phyloP scores from a whole-genome alignment of 192 early-diverging fungal genomes.

The Phycomyces nitens region DNA sequence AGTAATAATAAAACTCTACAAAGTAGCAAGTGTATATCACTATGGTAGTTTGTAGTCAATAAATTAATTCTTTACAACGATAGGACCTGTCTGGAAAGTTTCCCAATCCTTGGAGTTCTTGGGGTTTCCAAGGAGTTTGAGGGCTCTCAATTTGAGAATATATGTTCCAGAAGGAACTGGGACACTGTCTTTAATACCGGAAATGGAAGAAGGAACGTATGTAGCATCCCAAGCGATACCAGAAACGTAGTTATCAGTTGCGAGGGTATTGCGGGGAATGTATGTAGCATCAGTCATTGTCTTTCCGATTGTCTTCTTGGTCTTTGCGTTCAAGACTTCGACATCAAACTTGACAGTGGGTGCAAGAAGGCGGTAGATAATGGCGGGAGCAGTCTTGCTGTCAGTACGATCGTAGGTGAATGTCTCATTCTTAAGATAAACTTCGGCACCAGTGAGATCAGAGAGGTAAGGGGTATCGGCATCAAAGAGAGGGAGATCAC shows the following conservation, averaged over 20 bases:
- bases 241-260: background rate
- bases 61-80: constrained; percentile 23
- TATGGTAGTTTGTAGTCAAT: background rate
- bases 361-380: constrained; percentile 23
- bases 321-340: constrained; percentile 22
- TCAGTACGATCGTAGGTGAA: constrained; percentile 8
- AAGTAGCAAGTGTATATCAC: too few species aligned
- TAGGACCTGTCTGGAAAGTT: constrained; percentile 14
- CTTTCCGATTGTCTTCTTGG: constrained; percentile 21
- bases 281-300: constrained; percentile 9
- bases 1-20: too few species aligned
- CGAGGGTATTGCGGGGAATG: constrained; percentile 27
- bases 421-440: constrained; percentile 10
- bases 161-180: constrained; percentile 26
- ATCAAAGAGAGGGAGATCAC: constrained; percentile 46
- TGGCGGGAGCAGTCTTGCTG: background rate
- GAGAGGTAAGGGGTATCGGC: constrained; percentile 16
- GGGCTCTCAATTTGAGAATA: constrained; percentile 16
- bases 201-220: constrained; percentile 7
- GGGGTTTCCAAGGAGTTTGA: constrained; percentile 32
- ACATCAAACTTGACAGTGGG: constrained; percentile 20
- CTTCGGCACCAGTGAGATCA: background rate
- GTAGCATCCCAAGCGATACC: constrained; percentile 21
- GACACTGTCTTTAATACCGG: background rate
- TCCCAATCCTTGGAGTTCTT: constrained; percentile 22